Evolutionary conservation across 192 early-diverging fungal species (phyloP), one percentile per base, ranked within the genome.

Genomic region (Coemansia sp.): DNA sequence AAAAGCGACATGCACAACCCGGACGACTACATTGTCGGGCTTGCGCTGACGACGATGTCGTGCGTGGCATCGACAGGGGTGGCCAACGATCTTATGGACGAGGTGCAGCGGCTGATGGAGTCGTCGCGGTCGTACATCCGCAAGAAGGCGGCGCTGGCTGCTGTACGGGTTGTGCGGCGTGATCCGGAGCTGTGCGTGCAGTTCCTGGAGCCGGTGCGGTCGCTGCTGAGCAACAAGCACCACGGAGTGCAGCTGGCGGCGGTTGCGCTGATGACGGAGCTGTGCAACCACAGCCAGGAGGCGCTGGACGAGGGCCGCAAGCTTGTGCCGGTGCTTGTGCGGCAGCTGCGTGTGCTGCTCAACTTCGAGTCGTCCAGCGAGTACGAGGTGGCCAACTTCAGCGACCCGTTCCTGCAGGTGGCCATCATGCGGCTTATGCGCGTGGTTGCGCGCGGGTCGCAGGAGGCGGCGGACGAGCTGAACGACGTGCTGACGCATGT

Each of bases 401-500:
- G 90, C n/a, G 94, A 99, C 73, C 97, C 97, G 31, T 99, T 98
- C 82, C 75, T 99, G 45, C 95, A 98, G 74, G 92, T 98, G 41
- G 94, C 94, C 64, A 87, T 96, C 27, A 72, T 99, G 45, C 86
- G 93, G 3, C 81, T 99, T 41, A 82, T 99, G 67, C 84, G 96
- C 29, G 85, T 96, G 53, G 82, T 97, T 30, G 89, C 87, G 3
- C 86, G 84, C 36, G 93, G 88, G n/a, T 83, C 87, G 48, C 84
- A 88, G 62, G 91, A 96, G 62, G 84, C 85, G 6, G 88, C 89
- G 34, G 97, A 99, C 63, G 82, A 88, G 7, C 93, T 96, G 90
- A 99, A 98, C 80, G 97, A 99, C 59, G 88, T 96, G 55, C 83
- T 99, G 33, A 94, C 97, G 31, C 94, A 94, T 77, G 94, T 99